These are phyloP conservation scores for Penicillium sp. DNA, from an alignment of 2,329 filamentous ascomycete species.

Conservation along the genomic window DNA sequence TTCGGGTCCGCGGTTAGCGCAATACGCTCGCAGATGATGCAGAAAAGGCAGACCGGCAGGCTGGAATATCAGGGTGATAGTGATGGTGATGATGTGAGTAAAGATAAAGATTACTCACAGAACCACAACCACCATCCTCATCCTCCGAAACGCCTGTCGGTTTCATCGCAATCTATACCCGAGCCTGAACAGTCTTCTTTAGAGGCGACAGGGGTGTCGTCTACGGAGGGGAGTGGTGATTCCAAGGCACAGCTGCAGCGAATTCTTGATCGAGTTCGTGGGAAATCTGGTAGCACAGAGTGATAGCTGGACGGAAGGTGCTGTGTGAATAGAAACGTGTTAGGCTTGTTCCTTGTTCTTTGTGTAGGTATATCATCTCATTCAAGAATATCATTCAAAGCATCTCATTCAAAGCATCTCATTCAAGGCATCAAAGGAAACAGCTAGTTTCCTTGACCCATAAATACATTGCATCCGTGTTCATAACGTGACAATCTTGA, in stretches of 20 bases:
- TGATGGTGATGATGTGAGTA: background rate
- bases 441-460: background rate
- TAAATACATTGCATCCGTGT: background rate
- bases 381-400: background rate
- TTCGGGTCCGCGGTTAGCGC: slow-evolving; percentile 19
- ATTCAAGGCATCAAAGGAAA: background rate
- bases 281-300: background rate
- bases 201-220: slow-evolving; percentile 19
- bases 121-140: slow-evolving; percentile 14
- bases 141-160: slow-evolving; percentile 11
- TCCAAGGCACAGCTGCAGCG: slow-evolving; percentile 21
- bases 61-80: background rate
- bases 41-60: slow-evolving; percentile 9
- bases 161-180: slow-evolving; percentile 14
- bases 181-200: slow-evolving; percentile 18
- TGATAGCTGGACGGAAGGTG: background rate
- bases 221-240: slow-evolving; percentile 11
- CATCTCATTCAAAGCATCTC: too few species aligned
- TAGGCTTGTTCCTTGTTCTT: background rate
- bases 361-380: background rate
- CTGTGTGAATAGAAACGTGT: background rate
- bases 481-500: background rate
- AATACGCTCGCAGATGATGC: slow-evolving; percentile 19
- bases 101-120: background rate
- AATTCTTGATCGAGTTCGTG: slow-evolving; percentile 23